Base-by-base conservation (phyloP, 164 flowering plant genomes). In the Vitis cinerea region DNA sequence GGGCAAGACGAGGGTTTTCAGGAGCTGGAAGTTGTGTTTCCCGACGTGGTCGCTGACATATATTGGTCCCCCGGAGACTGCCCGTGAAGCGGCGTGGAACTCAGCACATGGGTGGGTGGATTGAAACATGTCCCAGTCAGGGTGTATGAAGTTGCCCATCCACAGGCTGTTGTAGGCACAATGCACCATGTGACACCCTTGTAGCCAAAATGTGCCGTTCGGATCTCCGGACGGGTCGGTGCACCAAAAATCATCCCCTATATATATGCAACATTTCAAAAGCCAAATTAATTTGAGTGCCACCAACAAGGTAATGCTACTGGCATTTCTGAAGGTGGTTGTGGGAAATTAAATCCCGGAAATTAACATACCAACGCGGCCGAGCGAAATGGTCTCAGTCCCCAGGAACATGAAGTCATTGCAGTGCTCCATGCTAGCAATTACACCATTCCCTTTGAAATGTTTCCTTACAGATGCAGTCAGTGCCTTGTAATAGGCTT, bases 51-150 rank as follows among this genome's bases (percentile, higher is more conserved):
- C 84, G 27, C 82, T 79, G 0, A 87, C 79, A 52, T 90, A 88
- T 47, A 90, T 79, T 0, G 93, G 92, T 9, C 96, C 93, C 9
- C 96, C 93, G 15, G 89, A 86, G 64, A 88, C 86, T 17, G 92
- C 96, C 10, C 93, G 72, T 0, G 96, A 90, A 8, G 90, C 91
- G 19, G 96, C 96, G 67, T 90, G 96, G 72, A 86, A 90, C 65
- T 63, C 79, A 4, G 96, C 93, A 64, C 93, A 86, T 27, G 90
- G 90, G 59, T 90, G 96, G 3, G 87, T 83, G 1, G 93, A 83
- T 55, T 88, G 93, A 80, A 90, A 90, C 91, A 88, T 90, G 74
- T 90, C 93, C 96, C 96, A 90, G 66, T 90, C 93, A 0, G 92
- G 93, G 50, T 84, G 93, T 15, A 90, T 85, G 73, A 90, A 80